These are phyloP conservation scores for Arabis alpina DNA, from an alignment of 345 rosid genomes.

Conservation along the genomic window DNA sequence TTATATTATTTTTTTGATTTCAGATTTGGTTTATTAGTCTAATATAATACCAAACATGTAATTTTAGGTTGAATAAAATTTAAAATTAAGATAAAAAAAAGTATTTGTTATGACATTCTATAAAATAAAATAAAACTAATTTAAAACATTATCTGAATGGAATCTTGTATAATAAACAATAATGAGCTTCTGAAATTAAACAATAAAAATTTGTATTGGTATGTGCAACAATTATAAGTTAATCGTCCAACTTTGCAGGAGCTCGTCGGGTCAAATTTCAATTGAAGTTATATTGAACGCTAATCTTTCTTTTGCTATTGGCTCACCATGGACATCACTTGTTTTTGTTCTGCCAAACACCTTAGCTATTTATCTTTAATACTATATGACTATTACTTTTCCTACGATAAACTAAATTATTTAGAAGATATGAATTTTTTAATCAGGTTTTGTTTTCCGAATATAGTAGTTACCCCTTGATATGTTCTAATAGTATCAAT, in stretches of 20 bases:
- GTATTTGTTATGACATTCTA: not conserved
- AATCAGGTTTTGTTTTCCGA: slow-evolving; percentile 12
- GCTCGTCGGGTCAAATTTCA: slow-evolving; percentile 30
- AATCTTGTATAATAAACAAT: slow-evolving; percentile 26
- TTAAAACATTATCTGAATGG: slow-evolving; percentile 16
- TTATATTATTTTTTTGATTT: too few relatives aligned
- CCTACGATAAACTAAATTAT: slow-evolving; percentile 30
- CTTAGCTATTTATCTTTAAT: slow-evolving; percentile 19
- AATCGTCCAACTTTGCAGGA: slow-evolving; percentile 44
- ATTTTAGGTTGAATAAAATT: too few relatives aligned
- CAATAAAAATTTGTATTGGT: too few relatives aligned
- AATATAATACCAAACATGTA: too few relatives aligned
- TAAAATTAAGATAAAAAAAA: too few relatives aligned
- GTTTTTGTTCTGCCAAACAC: slow-evolving; percentile 33
- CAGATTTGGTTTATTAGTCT: too few relatives aligned
- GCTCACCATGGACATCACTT: too few relatives aligned
- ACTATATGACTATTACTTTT: slow-evolving; percentile 14
- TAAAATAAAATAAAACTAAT: not conserved
- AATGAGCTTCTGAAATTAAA: slow-evolving; percentile 15
- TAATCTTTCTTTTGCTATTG: too few relatives aligned
- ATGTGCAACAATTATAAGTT: slow-evolving; percentile 22
- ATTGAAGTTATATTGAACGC: slow-evolving; percentile 7
- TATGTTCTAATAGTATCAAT: too few relatives aligned
- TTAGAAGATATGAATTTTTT: slow-evolving; percentile 9
- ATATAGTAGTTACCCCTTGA: slow-evolving; percentile 6